phyloP scores from a whole-genome alignment of 1,284 basidiomycete genomes.

The Irpex sp. region DNA sequence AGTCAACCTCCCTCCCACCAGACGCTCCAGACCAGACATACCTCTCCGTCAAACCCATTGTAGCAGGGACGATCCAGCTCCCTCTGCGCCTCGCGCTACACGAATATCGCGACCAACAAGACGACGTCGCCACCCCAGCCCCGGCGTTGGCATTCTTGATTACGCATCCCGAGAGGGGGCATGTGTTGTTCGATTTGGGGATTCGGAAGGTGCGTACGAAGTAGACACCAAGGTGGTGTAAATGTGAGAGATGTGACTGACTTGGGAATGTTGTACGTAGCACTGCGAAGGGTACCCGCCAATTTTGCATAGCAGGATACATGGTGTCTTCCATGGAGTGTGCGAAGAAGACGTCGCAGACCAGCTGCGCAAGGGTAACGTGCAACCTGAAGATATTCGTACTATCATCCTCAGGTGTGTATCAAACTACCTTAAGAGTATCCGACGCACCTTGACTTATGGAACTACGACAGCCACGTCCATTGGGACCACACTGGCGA shows the following conservation, averaged over 20 bases:
- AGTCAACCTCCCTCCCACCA: neutral
- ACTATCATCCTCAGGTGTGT: constrained; percentile 11
- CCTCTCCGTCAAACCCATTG: constrained; percentile 9
- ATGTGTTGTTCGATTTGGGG: constrained; percentile 10
- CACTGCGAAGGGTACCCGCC: constrained; percentile 8
- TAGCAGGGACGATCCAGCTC: constrained; percentile 5
- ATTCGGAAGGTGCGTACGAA: constrained; percentile 6
- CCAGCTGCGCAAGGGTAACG: constrained; percentile 3
- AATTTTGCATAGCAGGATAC: neutral
- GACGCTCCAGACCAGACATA: constrained; percentile 7
- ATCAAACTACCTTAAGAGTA: neutral
- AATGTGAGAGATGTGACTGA: neutral
- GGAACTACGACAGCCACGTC: constrained; percentile 13
- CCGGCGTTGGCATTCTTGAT: constrained; percentile 9
- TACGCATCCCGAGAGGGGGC: constrained; percentile 8
- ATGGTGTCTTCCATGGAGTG: neutral
- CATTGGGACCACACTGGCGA: constrained; percentile 14
- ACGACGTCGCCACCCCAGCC: neutral
- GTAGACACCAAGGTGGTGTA: neutral
- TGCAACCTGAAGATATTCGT: constrained; percentile 2
- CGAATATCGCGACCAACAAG: constrained; percentile 1
- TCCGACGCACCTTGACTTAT: neutral
- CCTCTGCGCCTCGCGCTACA: constrained; percentile 7
- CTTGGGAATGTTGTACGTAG: neutral
- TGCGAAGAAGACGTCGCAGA: constrained; percentile 8